phyloP scores from a whole-genome alignment of 148 eudicot species.

The Rhododendron molle region DNA sequence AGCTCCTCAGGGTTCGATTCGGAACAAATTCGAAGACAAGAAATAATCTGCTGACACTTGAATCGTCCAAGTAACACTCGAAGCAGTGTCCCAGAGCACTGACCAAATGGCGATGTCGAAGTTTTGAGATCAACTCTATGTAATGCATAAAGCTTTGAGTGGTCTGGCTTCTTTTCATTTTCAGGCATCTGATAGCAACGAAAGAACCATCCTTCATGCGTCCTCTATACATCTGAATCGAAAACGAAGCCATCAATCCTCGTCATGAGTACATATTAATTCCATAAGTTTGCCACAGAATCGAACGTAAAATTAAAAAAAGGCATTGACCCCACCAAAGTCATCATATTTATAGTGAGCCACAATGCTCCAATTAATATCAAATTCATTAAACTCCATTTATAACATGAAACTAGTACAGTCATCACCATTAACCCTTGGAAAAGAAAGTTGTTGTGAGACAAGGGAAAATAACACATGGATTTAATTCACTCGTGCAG shows the following conservation, averaged over 20 bases:
- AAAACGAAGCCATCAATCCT: background rate
- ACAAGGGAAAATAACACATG: too few species aligned
- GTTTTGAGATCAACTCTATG: conserved; percentile 70
- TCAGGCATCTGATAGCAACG: conserved; percentile 75
- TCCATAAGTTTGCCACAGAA: background rate
- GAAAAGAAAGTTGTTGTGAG: background rate
- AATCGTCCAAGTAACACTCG: conserved; percentile 86
- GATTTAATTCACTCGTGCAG: background rate
- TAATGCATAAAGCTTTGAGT: conserved; percentile 60
- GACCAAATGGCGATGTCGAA: conserved; percentile 81
- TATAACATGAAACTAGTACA: background rate
- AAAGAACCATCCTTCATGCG: conserved; percentile 59
- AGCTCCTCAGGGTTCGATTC: conserved; percentile 73
- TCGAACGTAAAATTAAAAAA: background rate
- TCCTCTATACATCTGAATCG: conserved; percentile 76
- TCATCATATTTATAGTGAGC: background rate
- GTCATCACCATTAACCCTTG: background rate
- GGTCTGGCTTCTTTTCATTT: conserved; percentile 48
- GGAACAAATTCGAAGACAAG: conserved; percentile 80
- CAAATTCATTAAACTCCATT: background rate
- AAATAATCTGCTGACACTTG: conserved; percentile 87
- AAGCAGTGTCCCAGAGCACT: conserved; percentile 92
- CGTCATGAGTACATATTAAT: background rate
- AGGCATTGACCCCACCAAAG: background rate
- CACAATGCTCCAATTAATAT: background rate